Evolutionary conservation across 352 stramenopile species (phyloP).

Genomic region (Globisporangium yorkense): DNA sequence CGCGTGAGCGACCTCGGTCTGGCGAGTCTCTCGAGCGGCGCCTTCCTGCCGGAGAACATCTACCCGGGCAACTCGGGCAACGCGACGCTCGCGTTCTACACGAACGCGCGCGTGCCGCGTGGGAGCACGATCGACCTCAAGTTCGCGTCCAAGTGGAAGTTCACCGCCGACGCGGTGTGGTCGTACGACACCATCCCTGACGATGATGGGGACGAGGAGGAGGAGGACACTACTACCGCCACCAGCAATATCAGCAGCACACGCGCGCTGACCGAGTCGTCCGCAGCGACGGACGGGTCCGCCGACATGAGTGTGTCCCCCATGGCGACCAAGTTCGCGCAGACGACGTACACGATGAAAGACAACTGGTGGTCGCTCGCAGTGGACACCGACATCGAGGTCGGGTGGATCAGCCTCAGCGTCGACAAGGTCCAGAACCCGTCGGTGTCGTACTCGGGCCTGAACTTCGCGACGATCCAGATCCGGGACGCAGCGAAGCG

Average conservation of each 20-base stretch:
- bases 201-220: conserved; percentile 2
- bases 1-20: conserved; percentile 36
- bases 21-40: conserved; percentile 54
- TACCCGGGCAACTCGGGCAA: conserved; percentile 79
- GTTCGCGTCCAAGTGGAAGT: conserved; percentile 63
- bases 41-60: conserved; percentile 80
- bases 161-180: conserved; percentile 43
- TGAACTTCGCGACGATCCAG: conserved; percentile 56
- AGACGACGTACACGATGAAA: conserved; percentile 3
- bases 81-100: conserved; percentile 72
- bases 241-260: background rate
- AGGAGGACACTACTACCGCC: background rate
- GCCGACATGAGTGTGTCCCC: background rate
- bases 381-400: conserved; percentile 44
- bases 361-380: conserved; percentile 42
- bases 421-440: conserved; percentile 76
- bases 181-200: conserved; percentile 33
- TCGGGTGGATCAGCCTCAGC: conserved; percentile 60
- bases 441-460: conserved; percentile 53
- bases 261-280: background rate
- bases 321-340: conserved; percentile 3
- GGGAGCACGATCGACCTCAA: conserved; percentile 44
- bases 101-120: conserved; percentile 45
- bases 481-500: conserved; percentile 46
- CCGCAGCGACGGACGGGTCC: background rate